Evolutionary conservation across 2,329 filamentous ascomycete genomes (phyloP), one percentile per base, ranked within the genome.

Genomic region (Chaetoscypha palmicola): DNA sequence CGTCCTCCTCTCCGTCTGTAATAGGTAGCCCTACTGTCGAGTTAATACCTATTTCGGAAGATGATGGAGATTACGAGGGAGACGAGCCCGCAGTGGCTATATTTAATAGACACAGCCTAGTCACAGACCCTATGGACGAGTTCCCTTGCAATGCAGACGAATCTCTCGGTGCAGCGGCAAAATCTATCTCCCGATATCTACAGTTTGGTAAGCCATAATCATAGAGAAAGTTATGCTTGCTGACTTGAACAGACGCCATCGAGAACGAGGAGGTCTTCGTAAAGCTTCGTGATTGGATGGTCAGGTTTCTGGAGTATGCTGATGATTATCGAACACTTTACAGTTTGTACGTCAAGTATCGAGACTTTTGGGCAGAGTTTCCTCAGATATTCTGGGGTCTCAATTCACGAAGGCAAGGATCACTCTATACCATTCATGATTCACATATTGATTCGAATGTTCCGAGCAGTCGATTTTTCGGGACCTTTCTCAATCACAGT

Each of bases 331-430:
- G 63, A 9, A 53, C 56, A 2, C 64, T 69, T 4, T 57, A 68
- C n/a, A 63, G 70, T 20, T 68, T 69, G 2, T 72, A 68, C 43
- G 60, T 59, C 12, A 62, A 64, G 23, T 63, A 78, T 45, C 64
- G 58, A 24, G 55, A 63, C 3, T 73, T 81, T 50, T 82, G 77
- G 77, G 51, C 59, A 23, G 48, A 58, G 2, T 65, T 81, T 20
- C 74, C 77, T 1, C 69, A 73, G 0, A 53, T 80, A 8, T 63
- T 77, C 14, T 66, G 61, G 57, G 57, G 58, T 7, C 54, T 71
- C 17, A 60, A 54, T 36, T 57, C 52, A 24, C 64, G 68, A 45
- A 69, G 65, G 72, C 74, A 64, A 51, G 24, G 24, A 28, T 12
- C 24, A 7, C 68, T 58, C 31, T 8, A 21, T 17, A 19, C 12